These are phyloP conservation scores for Clausena lansium DNA, from an alignment of 345 rosid species.

Conservation along the genomic window DNA sequence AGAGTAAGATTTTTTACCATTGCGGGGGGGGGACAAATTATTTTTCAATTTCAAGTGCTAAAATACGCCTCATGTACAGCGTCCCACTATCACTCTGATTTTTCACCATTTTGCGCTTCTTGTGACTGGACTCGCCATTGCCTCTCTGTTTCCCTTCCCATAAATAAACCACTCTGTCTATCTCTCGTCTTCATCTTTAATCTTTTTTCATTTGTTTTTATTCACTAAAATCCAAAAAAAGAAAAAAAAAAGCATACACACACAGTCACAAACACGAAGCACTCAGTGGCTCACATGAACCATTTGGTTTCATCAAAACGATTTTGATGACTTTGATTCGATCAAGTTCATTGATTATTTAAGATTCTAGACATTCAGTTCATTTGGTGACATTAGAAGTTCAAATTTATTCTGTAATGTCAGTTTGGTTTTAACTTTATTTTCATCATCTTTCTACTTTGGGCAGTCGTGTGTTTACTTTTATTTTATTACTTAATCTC, in stretches of 20 bases:
- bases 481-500: no score
- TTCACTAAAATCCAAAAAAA: not conserved
- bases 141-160: not conserved
- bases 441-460: not conserved
- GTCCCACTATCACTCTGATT: not conserved
- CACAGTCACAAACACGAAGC: no score
- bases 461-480: not conserved
- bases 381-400: not conserved
- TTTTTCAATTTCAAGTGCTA: not conserved
- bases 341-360: not conserved
- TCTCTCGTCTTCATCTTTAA: no score
- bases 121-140: not conserved
- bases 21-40: no score
- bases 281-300: not conserved
- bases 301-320: not conserved
- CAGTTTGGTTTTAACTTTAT: no score
- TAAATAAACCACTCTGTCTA: not conserved
- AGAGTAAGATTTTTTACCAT: no score
- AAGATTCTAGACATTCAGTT: not conserved
- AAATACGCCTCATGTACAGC: not conserved
- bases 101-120: slow-evolving; percentile 2
- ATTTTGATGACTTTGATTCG: not conserved
- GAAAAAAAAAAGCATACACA: no score
- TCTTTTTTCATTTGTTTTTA: not conserved
- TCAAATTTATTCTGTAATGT: no score